These are phyloP conservation scores for Colletotrichum musae DNA, from an alignment of 2,329 filamentous ascomycete species.

Conservation along the genomic window DNA sequence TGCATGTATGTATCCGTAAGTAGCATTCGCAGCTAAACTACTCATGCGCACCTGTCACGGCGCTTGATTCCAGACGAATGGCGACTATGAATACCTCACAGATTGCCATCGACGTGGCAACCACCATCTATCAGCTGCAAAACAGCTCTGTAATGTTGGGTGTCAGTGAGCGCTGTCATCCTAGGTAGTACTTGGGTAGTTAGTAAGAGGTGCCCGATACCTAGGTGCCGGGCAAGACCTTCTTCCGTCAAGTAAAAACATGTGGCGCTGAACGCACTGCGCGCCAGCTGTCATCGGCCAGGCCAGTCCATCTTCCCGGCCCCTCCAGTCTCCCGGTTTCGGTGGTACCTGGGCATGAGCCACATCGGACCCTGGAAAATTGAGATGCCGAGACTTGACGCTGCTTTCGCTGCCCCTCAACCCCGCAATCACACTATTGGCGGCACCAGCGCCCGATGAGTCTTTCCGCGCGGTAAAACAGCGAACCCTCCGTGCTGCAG, in stretches of 20 bases:
- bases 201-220: too few species aligned
- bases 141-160: background rate
- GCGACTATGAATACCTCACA: background rate
- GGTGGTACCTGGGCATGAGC: slow-evolving; percentile 13
- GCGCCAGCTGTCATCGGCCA: slow-evolving; percentile 28
- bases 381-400: slow-evolving; percentile 36
- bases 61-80: background rate
- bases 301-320: background rate
- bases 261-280: slow-evolving; percentile 19
- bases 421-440: slow-evolving; percentile 25
- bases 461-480: slow-evolving; percentile 19
- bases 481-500: slow-evolving; percentile 24
- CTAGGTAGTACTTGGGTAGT: too few species aligned
- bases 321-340: slow-evolving; percentile 13
- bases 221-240: background rate
- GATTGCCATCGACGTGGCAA: background rate
- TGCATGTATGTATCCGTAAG: too few species aligned
- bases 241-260: slow-evolving; percentile 3
- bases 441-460: background rate
- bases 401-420: slow-evolving; percentile 40
- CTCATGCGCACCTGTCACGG: slow-evolving; percentile 11
- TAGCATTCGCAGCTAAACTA: slow-evolving; percentile 8
- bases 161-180: background rate
- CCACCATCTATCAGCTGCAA: background rate
- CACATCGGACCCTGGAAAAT: slow-evolving; percentile 41